Conservation (phyloP, 345 rosid genomes). For the Aquilaria sinensis region DNA sequence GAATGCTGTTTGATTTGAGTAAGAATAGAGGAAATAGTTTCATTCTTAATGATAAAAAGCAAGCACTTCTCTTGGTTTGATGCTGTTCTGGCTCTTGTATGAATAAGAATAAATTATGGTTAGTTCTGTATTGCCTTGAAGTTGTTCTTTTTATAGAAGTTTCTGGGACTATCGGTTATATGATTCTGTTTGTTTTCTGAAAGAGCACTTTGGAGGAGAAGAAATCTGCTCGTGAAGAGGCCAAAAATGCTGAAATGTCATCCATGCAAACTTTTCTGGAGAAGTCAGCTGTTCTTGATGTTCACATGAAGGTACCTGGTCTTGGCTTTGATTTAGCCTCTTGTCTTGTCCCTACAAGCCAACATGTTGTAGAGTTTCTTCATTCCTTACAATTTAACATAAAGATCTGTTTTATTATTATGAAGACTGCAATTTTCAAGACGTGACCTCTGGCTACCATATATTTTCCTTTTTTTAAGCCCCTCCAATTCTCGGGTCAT, state of each 20-base stretch:
- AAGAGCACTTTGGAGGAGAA: slow-evolving; percentile 88
- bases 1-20: too few species aligned
- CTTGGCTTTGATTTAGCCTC: slow-evolving; percentile 6
- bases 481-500: too few species aligned
- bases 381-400: neutral
- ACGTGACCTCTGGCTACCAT: neutral
- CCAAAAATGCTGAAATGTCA: slow-evolving; percentile 58
- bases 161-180: neutral
- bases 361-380: neutral
- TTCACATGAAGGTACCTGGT: slow-evolving; percentile 63
- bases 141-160: too few species aligned
- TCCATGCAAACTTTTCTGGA: slow-evolving; percentile 69
- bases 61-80: neutral
- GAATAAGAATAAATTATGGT: too few species aligned
- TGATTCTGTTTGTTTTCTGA: slow-evolving; percentile 4
- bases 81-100: neutral
- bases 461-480: too few species aligned
- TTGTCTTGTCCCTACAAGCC: slow-evolving; percentile 7
- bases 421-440: neutral
- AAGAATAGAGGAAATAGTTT: too few species aligned
- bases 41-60: too few species aligned
- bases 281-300: slow-evolving; percentile 58
- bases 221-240: slow-evolving; percentile 54
- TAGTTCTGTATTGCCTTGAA: too few species aligned
- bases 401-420: neutral